phyloP scores from a whole-genome alignment of 768 basidiomycete genomes.

The Psilocybe azurescens region DNA sequence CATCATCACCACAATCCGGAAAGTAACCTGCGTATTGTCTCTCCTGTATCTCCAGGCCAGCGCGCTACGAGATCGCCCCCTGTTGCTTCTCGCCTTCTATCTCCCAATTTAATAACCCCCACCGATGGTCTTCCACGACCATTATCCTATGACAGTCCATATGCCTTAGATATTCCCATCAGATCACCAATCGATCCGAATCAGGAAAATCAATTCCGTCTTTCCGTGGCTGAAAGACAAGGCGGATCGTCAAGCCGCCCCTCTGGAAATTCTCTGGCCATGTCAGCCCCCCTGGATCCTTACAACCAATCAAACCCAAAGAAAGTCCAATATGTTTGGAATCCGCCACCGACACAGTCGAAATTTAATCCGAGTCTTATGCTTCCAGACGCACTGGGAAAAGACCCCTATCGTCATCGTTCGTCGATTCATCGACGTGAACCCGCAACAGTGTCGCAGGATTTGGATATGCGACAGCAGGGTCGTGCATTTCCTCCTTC shows the following conservation, averaged over 20 bases:
- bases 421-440: conserved; percentile 15
- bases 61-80: conserved; percentile 6
- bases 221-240: background rate
- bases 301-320: background rate
- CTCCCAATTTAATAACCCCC: background rate
- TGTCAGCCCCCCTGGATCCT: conserved; percentile 3
- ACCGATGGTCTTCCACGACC: background rate
- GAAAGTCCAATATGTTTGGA: background rate
- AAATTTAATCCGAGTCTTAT: background rate
- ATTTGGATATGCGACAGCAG: background rate
- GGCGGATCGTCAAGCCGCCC: conserved; percentile 1
- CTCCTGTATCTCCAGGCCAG: conserved; percentile 1
- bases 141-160: background rate
- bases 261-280: background rate
- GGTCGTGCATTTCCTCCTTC: background rate
- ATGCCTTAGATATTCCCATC: background rate
- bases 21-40: background rate
- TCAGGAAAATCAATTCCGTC: background rate
- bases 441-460: conserved; percentile 8
- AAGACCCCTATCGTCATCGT: background rate
- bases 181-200: background rate
- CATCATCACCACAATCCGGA: conserved; percentile 6
- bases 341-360: background rate
- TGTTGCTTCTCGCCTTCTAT: background rate
- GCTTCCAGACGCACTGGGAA: background rate